Percentiles rank a stretch among this genome's conserved stretches.
Evolutionary conservation across 441 rosid genomes (phyloP).

Genomic region (Bocquillonia castaneifolia): DNA sequence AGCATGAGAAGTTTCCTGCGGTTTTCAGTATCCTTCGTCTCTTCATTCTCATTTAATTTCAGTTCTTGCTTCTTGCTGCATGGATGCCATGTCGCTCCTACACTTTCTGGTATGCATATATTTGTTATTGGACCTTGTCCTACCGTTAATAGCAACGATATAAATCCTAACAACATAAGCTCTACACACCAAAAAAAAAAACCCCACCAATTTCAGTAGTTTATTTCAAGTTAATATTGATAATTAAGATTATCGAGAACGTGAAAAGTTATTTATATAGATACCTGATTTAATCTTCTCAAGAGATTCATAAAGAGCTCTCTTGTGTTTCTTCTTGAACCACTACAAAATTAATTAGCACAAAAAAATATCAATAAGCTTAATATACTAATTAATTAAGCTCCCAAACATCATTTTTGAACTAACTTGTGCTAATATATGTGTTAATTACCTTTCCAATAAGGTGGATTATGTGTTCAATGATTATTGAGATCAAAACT

Average conservation of each 20-base stretch:
- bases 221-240: not conserved
- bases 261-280: slow-evolving; percentile 18
- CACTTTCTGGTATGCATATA: slow-evolving; percentile 43
- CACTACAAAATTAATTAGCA: slow-evolving; percentile 37
- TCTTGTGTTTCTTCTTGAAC: slow-evolving; percentile 52
- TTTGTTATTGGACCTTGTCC: slow-evolving; percentile 40
- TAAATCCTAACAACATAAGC: slow-evolving; percentile 79
- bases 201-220: not conserved
- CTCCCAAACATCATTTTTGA: too few species aligned
- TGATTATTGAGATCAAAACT: slow-evolving; percentile 58
- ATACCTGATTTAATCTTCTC: slow-evolving; percentile 72
- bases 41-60: fast-evolving
- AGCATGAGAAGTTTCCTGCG: slow-evolving; percentile 49
- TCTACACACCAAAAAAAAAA: slow-evolving; percentile 34
- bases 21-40: slow-evolving; percentile 11
- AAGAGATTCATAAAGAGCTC: slow-evolving; percentile 65
- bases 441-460: slow-evolving; percentile 18
- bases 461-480: slow-evolving; percentile 41
- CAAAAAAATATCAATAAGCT: not conserved
- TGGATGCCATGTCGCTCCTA: slow-evolving; percentile 69
- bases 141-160: slow-evolving; percentile 67
- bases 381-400: too few species aligned
- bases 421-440: too few species aligned
- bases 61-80: slow-evolving; percentile 29
- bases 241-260: not conserved